Percentiles rank a stretch among this genome's conserved stretches.
Evolutionary conservation across 2,329 filamentous ascomycete genomes (phyloP).

Genomic region (Monosporascus sp.): DNA sequence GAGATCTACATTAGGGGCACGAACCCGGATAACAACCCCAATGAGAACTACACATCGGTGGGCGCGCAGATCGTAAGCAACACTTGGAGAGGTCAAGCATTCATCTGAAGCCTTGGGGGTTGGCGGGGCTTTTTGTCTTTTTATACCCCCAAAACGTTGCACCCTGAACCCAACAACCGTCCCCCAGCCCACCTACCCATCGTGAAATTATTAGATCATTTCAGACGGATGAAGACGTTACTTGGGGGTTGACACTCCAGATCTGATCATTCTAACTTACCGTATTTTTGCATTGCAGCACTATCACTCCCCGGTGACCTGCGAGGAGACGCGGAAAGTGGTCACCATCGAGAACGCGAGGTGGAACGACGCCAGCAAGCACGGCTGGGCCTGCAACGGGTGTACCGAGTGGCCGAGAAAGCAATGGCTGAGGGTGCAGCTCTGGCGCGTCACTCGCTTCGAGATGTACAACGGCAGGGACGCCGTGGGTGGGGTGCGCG

Average conservation of each 20-base stretch:
- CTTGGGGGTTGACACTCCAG: too few species aligned
- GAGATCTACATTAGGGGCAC: conserved; percentile 9
- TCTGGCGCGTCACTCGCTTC: conserved; percentile 10
- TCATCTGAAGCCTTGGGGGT: too few species aligned
- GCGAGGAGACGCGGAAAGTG: conserved; percentile 6
- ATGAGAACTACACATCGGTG: conserved; percentile 6
- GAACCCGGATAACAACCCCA: conserved; percentile 10
- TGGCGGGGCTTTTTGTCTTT: too few species aligned
- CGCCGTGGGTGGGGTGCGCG: conserved; percentile 7
- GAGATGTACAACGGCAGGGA: conserved; percentile 13
- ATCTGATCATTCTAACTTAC: too few species aligned
- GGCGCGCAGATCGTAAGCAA: conserved; percentile 4
- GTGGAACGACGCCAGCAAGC: conserved; percentile 13
- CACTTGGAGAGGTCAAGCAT: too few species aligned
- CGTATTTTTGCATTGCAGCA: neutral
- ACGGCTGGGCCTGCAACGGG: conserved; percentile 12
- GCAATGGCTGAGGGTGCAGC: neutral
- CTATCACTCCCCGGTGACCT: conserved; percentile 8
- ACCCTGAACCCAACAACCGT: too few species aligned
- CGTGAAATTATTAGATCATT: too few species aligned
- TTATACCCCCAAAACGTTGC: too few species aligned
- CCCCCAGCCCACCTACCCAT: too few species aligned
- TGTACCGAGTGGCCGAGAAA: conserved; percentile 4
- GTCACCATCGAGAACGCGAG: conserved; percentile 6
- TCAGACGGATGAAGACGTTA: too few species aligned